phyloP scores from a whole-genome alignment of 2,329 filamentous ascomycete species.

The Byssothecium circinans region DNA sequence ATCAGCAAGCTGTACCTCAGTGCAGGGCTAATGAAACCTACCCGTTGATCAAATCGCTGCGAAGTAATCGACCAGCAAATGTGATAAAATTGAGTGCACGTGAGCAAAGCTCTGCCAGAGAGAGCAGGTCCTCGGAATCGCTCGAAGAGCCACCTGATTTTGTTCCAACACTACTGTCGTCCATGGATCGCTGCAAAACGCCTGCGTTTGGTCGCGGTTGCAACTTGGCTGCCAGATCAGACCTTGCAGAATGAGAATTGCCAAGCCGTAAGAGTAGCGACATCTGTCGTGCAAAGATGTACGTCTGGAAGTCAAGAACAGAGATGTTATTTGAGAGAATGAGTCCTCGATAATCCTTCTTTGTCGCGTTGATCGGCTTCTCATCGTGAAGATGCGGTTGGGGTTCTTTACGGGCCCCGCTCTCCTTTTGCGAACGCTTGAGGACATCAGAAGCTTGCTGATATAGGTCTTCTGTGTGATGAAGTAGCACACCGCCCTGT shows the following conservation, averaged over 20 bases:
- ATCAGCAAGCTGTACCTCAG: conserved; percentile 17
- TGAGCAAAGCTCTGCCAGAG: conserved; percentile 84
- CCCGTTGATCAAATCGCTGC: conserved; percentile 73
- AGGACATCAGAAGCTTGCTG: conserved; percentile 42
- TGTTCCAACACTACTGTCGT: conserved; percentile 35
- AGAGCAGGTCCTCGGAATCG: conserved; percentile 71
- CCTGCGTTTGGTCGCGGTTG: conserved; percentile 30
- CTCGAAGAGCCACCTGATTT: conserved; percentile 40
- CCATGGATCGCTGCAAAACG: conserved; percentile 29
- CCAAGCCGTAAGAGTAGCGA: conserved; percentile 78
- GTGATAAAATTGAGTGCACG: conserved; percentile 83
- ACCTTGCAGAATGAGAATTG: conserved; percentile 57
- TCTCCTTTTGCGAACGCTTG: conserved; percentile 22
- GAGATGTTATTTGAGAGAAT: conserved; percentile 96
- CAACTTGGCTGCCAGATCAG: conserved; percentile 45
- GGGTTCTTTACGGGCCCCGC: conserved; percentile 10
- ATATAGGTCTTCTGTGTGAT: conserved; percentile 73
- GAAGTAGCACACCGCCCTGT: conserved; percentile 72
- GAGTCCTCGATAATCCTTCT: conserved; percentile 84
- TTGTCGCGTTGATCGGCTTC: conserved; percentile 44
- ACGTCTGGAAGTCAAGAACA: conserved; percentile 90
- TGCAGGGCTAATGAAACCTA: conserved; percentile 35
- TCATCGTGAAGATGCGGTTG: conserved; percentile 31
- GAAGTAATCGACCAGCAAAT: conserved; percentile 75
- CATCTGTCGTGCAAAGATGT: conserved; percentile 89